Evolutionary conservation across 352 stramenopile species (phyloP), one percentile per base, ranked within the genome.

Genomic region (Bremia lactucae): DNA sequence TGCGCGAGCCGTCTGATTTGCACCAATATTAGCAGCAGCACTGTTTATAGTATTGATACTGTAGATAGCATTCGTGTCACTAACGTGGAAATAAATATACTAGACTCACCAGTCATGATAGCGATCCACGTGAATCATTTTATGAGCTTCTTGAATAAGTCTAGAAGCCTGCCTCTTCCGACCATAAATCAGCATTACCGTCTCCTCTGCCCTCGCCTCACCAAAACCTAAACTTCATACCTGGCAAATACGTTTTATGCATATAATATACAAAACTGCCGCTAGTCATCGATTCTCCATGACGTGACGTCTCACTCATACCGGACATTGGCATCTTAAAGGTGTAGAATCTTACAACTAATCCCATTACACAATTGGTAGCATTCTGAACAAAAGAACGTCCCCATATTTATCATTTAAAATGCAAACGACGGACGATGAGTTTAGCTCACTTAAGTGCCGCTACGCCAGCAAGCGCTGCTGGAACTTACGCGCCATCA

Each of bases 401-500:
- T n/a, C n/a, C n/a, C n/a, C n/a, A n/a, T n/a, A n/a, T n/a, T n/a
- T n/a, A n/a, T n/a, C n/a, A n/a, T n/a, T 16, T 31, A 40, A 37
- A 11, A 29, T 31, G 35, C 36, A 63, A 42, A 54, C 61, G 18
- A 47, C 49, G 4, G 44, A 62, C 42, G 57, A 71, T 24, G 61
- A 71, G 24, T 57, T 65, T 33, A 59, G 44, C 42, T 45, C 56
- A 9, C 63, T 78, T 31, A 72, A 83, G 36, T 91, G 79, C 55
- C 66, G 76, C 19, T 91, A 91, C 54, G 72, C 71, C 33, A 91
- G 72, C 62, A 88, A 85, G 44, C 74, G 76, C 28, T 92, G 79
- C 66, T 83, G 68, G 51, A 87, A 88, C 52, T 46, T 69, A 29
- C 79, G 79, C 29, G 79, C 75, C 36, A 67, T 80, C 37, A 92